Evolutionary conservation across 129 eudicot genomes (phyloP).

Genomic region (Apium graveolens): DNA sequence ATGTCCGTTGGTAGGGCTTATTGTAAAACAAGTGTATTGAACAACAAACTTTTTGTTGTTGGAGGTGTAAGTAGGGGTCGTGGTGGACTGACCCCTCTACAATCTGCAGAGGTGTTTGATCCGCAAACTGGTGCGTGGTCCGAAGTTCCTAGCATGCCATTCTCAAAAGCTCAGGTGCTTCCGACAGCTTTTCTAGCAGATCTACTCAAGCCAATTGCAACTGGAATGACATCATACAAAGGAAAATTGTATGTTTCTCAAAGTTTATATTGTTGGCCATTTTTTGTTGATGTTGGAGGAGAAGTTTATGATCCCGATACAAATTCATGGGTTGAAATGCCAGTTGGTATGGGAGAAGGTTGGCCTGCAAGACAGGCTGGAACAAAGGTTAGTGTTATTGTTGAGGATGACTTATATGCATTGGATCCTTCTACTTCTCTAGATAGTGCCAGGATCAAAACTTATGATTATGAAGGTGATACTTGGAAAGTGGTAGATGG

Average conservation of each 20-base stretch:
- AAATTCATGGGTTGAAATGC: conserved; percentile 89
- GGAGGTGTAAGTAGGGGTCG: conserved; percentile 89
- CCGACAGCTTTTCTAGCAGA: conserved; percentile 97
- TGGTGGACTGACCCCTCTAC: conserved; percentile 79
- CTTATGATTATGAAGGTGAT: conserved; percentile 65
- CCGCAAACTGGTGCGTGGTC: conserved; percentile 77
- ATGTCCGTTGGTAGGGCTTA: conserved; percentile 82
- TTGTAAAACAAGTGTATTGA: conserved; percentile 79
- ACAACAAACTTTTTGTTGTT: conserved; percentile 86
- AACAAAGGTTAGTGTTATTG: conserved; percentile 87
- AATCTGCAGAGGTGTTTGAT: conserved; percentile 88
- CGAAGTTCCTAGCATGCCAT: conserved; percentile 86
- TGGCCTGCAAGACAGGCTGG: conserved; percentile 99
- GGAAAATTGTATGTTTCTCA: conserved; percentile 94
- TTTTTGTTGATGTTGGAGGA: conserved; percentile 97
- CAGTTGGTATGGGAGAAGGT: conserved; percentile 96
- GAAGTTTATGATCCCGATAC: conserved; percentile 92
- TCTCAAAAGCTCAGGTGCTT: conserved; percentile 84
- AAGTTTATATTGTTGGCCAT: conserved; percentile 96
- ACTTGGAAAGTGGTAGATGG: conserved; percentile 82
- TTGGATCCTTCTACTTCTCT: conserved; percentile 74
- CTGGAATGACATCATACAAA: conserved; percentile 81
- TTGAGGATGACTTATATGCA: conserved; percentile 79
- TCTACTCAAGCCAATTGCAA: conserved; percentile 90
- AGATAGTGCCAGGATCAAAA: conserved; percentile 81